Base-by-base conservation (phyloP, 768 basidiomycete genomes). In the Psilocybe azurescens region DNA sequence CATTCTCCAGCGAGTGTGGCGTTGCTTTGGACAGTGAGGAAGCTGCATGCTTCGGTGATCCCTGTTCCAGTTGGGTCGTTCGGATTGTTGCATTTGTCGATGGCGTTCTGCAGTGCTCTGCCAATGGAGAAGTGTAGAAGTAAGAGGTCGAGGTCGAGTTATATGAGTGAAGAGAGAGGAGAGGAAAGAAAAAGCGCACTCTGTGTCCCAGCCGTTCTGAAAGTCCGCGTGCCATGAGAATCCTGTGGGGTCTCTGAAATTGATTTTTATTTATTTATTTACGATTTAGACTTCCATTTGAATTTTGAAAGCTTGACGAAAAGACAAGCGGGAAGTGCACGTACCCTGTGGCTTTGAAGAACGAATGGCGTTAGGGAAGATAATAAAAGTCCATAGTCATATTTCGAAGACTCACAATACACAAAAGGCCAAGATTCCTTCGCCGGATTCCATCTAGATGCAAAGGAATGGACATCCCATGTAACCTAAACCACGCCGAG, bases 161-260 rank as follows among this genome's bases (percentile, higher is more conserved):
- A 24, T 24, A 24, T 24, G 24, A 24, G 24, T 24, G 24, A 24
- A 1, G 24, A 24, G 24, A 24, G 24, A 24, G 24, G 24, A 24
- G 24, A 24, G 24, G 18, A 16, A 53, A 30, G 29, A 18, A 3
- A 20, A n/a, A 7, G 44, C 68, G 4, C 59, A 71, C 73, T 53
- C 56, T 41, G 70, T 72, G 55, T 83, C 80, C 85, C 85, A 86
- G 1, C 85, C 83, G 56, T 81, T 81, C 66, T 77, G 78, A 70
- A 80, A 83, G 68, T 83, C 81, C 0, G 73, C 80, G 62, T 81
- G 80, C 71, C 78, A 77, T 8, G 81, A 82, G 67, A 77, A 82
- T 14, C 83, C 83, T 14, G 83, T 85, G 0, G 83, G 77, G 62
- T 87, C 85, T 7, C 84, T 85, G 24, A 24, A 20, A 24, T 24